Evolutionary conservation across 345 rosid genomes (phyloP).

Genomic region (Linum trigynum): DNA sequence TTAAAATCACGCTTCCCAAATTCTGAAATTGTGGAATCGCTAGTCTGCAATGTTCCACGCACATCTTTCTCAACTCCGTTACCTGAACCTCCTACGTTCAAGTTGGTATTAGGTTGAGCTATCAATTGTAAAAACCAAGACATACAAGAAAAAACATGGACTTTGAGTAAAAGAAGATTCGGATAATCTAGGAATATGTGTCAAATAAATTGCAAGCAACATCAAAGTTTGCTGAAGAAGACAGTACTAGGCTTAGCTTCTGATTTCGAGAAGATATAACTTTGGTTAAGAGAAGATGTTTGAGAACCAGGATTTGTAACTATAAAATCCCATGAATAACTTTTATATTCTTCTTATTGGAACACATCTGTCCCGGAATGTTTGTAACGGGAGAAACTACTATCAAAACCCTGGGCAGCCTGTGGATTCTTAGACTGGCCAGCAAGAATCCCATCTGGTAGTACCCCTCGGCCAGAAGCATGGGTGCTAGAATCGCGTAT

Average conservation of each 20-base stretch:
- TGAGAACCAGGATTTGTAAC: constrained; percentile 12
- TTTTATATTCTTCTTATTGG: constrained; percentile 29
- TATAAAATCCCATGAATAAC: constrained; percentile 20
- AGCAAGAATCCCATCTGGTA: constrained; percentile 19
- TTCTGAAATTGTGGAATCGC: constrained; percentile 16
- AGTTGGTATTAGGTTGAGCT: constrained; percentile 29
- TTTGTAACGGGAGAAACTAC: constrained; percentile 22
- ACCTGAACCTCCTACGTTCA: constrained; percentile 26
- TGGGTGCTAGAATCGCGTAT: constrained; percentile 22
- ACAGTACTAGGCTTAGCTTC: constrained; percentile 27
- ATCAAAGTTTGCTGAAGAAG: constrained; percentile 26
- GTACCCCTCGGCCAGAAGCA: constrained; percentile 19
- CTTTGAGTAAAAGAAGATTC: constrained; percentile 9
- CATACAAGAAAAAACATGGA: constrained; percentile 9
- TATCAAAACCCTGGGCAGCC: constrained; percentile 24
- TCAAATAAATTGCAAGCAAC: constrained; percentile 3
- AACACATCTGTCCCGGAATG: constrained; percentile 19
- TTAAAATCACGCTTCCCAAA: constrained; percentile 19
- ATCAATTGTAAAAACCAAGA: constrained; percentile 29
- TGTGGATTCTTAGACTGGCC: constrained; percentile 23
- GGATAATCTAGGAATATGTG: constrained; percentile 5
- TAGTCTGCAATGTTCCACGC: constrained; percentile 20
- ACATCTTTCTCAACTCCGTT: constrained; percentile 29
- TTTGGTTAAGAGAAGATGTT: constrained; percentile 19
- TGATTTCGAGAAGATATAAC: constrained; percentile 20